Conservation (phyloP, 257 asterid genomes). For the Solanum etuberosum region DNA sequence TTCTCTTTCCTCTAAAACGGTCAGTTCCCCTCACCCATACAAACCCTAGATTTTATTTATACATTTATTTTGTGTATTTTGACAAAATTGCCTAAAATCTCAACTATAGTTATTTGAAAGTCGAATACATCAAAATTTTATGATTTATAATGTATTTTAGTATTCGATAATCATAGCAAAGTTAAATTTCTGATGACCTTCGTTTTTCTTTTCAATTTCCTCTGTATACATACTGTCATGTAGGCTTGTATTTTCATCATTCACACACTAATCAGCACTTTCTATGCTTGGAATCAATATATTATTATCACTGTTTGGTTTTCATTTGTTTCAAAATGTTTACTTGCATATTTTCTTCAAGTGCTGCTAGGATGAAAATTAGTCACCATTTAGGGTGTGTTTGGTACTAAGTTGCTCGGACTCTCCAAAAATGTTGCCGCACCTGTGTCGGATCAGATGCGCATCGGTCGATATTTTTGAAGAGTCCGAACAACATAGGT, state of each 20-base stretch:
- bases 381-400: not conserved
- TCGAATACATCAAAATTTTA: too few species aligned
- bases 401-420: too few species aligned
- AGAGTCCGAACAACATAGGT: too few species aligned
- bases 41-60: not conserved
- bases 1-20: slow-evolving; percentile 41
- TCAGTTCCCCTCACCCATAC: not conserved
- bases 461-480: too few species aligned
- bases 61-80: too few species aligned
- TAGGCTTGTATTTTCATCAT: not conserved
- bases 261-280: not conserved
- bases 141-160: too few species aligned
- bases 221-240: not conserved
- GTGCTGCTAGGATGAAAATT: not conserved
- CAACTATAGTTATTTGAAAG: too few species aligned
- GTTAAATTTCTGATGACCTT: not conserved
- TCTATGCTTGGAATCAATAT: not conserved
- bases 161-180: too few species aligned
- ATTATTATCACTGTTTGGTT: not conserved
- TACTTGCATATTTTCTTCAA: not conserved
- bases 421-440: too few species aligned
- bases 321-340: not conserved
- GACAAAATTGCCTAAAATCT: too few species aligned
- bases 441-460: too few species aligned
- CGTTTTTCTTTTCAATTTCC: not conserved